A percentile compares a stretch with the other conserved stretches of the same genome.
Conservation (phyloP, 1,284 basidiomycete species). For the Salmacisia buchloeana region DNA sequence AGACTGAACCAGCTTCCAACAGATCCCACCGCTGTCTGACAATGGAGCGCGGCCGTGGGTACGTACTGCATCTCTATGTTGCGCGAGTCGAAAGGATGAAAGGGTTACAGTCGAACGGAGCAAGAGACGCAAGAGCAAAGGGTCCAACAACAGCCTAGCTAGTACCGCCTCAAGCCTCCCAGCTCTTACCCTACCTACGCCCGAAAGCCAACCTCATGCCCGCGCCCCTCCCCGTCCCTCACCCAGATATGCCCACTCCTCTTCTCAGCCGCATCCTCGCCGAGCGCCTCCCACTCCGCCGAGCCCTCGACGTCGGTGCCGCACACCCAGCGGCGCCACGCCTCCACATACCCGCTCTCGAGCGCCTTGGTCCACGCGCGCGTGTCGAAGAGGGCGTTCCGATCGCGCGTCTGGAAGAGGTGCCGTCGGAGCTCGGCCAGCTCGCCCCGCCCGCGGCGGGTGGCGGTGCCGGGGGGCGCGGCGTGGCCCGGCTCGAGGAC, state of each 20-base stretch:
- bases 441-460: constrained; percentile 22
- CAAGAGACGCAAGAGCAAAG: neutral
- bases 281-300: constrained; percentile 48
- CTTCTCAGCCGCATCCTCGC: constrained; percentile 9
- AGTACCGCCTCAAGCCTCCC: neutral
- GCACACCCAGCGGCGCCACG: constrained; percentile 60
- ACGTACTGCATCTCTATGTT: too few species aligned
- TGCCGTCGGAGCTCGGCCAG: constrained; percentile 25
- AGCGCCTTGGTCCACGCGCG: constrained; percentile 58
- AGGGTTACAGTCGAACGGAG: too few species aligned
- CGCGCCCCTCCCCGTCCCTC: too few species aligned
- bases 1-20: too few species aligned
- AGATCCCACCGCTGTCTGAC: too few species aligned
- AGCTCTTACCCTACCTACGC: neutral
- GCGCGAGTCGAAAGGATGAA: too few species aligned
- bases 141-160: neutral
- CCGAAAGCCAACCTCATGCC: neutral
- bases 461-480: constrained; percentile 19
- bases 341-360: constrained; percentile 57
- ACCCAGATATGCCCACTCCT: constrained; percentile 30
- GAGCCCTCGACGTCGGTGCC: constrained; percentile 56
- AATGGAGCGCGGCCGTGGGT: too few species aligned
- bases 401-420: constrained; percentile 57
- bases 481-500: constrained; percentile 22
- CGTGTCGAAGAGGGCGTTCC: constrained; percentile 60